Evolutionary conservation across 371 early-diverging fungal species (phyloP), one percentile per base, ranked within the genome.

Genomic region (Homolaphlyctis polyrhiza): DNA sequence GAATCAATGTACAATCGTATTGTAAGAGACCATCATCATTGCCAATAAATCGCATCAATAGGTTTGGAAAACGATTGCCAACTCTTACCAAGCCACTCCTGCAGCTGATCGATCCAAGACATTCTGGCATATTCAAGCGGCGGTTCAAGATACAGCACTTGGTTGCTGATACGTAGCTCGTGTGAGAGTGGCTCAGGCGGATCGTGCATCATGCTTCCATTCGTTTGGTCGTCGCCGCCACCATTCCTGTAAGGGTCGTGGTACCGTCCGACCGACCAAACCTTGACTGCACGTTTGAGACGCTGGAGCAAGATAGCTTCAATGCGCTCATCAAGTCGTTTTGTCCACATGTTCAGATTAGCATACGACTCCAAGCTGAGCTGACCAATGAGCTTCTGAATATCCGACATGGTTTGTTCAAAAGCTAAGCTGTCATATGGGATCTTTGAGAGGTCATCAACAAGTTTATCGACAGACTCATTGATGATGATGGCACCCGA

Each of bases 121-220:
- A 85, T 86, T 36, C 96, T 88, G 1, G 97, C 96, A 60, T 90
- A 86, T 73, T 97, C 97, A 28, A 98, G 80, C 28, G 98, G 96
- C 43, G 98, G 98, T 52, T 95, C 92, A 32, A 98, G 79, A 66
- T 88, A 94, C 92, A 98, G 93, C 67, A 91, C 84, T 75, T 97
- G 98, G 78, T 97, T 93, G 63, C 86, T 85, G 69, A 98, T 87
- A 48, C 89, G 61, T 50, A 76, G 67, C 54, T 76, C 77, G 61
- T 72, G 72, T 2, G 72, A 66, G 61, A 69, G 60, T 30, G 54
- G 32, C 43, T 66, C 60, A 34, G 68, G 68, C 6, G 50, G 2
- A 16, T 49, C 23, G 11, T 61, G 54, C 23, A 62, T 49, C 27
- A 51, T 2, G 2, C 30, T 47, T 1, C 28, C 60, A 2, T 27